phyloP scores from a whole-genome alignment of 495 filamentous ascomycete genomes.

The Parachaetomium inaequale region DNA sequence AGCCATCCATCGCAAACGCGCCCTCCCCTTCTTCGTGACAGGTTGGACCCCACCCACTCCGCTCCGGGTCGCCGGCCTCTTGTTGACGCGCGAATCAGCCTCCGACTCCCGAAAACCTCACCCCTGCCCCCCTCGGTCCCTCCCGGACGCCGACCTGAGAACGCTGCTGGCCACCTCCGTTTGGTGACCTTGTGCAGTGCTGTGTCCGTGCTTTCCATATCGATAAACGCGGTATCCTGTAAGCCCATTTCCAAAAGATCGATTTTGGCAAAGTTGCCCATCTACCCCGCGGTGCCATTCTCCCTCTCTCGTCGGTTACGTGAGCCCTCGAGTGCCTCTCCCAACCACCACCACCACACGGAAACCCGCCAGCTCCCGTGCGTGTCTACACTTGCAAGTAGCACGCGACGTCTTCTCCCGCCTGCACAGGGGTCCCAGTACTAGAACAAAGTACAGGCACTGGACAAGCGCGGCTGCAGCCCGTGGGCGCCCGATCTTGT shows the following conservation, averaged over 20 bases:
- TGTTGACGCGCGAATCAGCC: slow-evolving; percentile 5
- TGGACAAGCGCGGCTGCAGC: slow-evolving; percentile 13
- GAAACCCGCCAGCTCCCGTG: background rate
- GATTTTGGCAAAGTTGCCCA: background rate
- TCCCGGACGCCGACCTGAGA: slow-evolving; percentile 15
- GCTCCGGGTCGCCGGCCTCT: slow-evolving; percentile 1
- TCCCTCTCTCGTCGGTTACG: background rate
- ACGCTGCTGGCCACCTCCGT: slow-evolving; percentile 14
- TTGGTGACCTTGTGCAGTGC: background rate
- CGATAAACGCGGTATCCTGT: slow-evolving; percentile 6
- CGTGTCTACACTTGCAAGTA: slow-evolving; percentile 1
- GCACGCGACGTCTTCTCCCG: background rate
- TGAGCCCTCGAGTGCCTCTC: background rate
- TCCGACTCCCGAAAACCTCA: slow-evolving; percentile 17
- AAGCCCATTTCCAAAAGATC: slow-evolving; percentile 5
- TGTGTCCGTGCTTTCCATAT: slow-evolving; percentile 6
- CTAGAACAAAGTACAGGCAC: slow-evolving; percentile 9
- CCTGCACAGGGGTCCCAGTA: slow-evolving; percentile 13
- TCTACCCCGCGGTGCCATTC: slow-evolving; percentile 8
- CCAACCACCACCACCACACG: background rate
- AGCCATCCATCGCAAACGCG: background rate
- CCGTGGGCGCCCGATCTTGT: slow-evolving; percentile 9
- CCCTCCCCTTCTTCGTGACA: background rate
- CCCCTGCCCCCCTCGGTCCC: slow-evolving; percentile 15
- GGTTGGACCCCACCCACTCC: slow-evolving; percentile 10